phyloP scores from a whole-genome alignment of 257 asterid genomes.

The Nicotiana tomentosiformis region DNA sequence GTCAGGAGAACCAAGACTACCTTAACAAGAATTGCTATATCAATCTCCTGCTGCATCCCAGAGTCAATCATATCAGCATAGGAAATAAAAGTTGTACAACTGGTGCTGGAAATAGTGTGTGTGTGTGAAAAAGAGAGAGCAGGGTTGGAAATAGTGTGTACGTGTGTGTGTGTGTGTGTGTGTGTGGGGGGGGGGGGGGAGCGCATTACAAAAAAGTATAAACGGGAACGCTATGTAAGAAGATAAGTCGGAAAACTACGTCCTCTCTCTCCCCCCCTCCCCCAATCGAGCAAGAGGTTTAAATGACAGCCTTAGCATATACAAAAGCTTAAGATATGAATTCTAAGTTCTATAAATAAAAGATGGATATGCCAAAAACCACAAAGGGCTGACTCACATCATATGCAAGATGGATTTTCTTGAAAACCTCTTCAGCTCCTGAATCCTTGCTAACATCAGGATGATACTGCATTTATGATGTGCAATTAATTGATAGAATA shows the following conservation, averaged over 20 bases:
- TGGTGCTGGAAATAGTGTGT: neutral
- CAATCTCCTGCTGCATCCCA: neutral
- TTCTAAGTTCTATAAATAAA: neutral
- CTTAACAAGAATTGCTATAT: neutral
- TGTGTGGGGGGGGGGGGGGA: neutral
- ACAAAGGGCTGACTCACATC: slow-evolving; percentile 43
- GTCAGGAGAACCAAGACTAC: neutral
- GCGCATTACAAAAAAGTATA: neutral
- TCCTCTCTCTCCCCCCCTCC: neutral
- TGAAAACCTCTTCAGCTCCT: slow-evolving; percentile 64
- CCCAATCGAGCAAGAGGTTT: neutral
- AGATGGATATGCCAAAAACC: neutral
- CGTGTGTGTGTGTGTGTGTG: neutral
- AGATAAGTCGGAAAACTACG: neutral
- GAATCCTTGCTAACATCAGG: slow-evolving; percentile 85
- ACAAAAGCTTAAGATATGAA: neutral
- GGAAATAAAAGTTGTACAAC: neutral
- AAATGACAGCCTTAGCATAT: neutral
- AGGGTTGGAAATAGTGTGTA: neutral
- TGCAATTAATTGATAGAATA: neutral
- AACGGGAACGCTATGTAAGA: neutral
- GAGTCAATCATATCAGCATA: neutral
- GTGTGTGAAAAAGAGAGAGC: neutral
- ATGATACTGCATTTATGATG: slow-evolving; percentile 57
- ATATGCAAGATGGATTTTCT: slow-evolving; percentile 76